Base-by-base conservation (phyloP, 768 basidiomycete species). In the Austroboletus eburneus region DNA sequence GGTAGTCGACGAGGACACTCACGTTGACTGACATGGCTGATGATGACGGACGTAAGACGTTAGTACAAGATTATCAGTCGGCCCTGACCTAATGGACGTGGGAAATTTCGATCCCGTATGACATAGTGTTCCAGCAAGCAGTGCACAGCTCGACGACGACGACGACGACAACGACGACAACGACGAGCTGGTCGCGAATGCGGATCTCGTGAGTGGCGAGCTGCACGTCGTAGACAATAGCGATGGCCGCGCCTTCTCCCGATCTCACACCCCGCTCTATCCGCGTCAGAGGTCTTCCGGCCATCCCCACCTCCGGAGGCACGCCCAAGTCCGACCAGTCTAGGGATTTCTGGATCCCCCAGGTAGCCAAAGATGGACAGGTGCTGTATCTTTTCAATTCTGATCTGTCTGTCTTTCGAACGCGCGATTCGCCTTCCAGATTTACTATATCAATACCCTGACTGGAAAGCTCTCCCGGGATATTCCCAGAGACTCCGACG, bases 381-480 rank as follows among this genome's bases (percentile, higher is more conserved):
- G 91, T 92, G 57, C 54, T 73, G 65, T 48, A 27, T 24, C 41
- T 17, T 46, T 45, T 49, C 47, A 33, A 4, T 25, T 20, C 18
- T 16, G 9, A 35, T 21, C 27, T 30, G 24, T 14, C 9, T 40
- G 42, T 38, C n/a, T 5, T 23, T n/a, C 18, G 21, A 9, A 24
- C 18, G 25, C n/a, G 25, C 22, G 50, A 29, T 13, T 13, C 18
- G 4, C 13, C 3, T 20, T 24, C 30, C 45, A 96, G 93, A 91
- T 98, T 60, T 94, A 83, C 71, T 98, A 96, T 69, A 80, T 87
- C 54, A 97, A 97, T 60, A 90, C 90, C 3, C 69, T 85, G 57
- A 91, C 87, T 0, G 87, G 87, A 20, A 77, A 84, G 58, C 80
- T 78, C 21, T 82, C 91, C 17, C 78, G 83, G 55, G 90, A 96